Conservation (phyloP, 2,329 filamentous ascomycete genomes). For the Amesomyces nigricolor region DNA sequence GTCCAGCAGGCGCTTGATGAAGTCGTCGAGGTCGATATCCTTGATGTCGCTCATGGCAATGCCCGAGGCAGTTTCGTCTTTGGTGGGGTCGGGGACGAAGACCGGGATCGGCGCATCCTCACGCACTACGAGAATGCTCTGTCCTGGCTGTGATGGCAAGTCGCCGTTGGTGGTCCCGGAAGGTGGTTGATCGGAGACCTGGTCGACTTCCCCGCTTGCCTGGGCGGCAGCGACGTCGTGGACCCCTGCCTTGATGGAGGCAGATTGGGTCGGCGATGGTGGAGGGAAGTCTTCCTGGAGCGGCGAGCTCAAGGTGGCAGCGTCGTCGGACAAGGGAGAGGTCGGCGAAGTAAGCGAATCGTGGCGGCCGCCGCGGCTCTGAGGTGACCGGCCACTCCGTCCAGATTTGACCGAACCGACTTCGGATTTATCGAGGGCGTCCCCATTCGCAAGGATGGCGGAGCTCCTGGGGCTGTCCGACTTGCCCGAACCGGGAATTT, state of each 20-base stretch:
- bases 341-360: conserved; percentile 39
- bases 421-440: conserved; percentile 63
- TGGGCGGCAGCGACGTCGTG: conserved; percentile 77
- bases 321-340: conserved; percentile 38
- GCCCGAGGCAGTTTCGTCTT: conserved; percentile 44
- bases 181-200: conserved; percentile 86
- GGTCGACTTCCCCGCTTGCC: conserved; percentile 83
- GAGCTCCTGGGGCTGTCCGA: conserved; percentile 80
- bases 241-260: conserved; percentile 65
- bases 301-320: conserved; percentile 40
- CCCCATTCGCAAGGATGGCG: conserved; percentile 57
- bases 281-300: conserved; percentile 55
- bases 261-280: conserved; percentile 81
- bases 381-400: conserved; percentile 51
- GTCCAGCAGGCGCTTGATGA: conserved; percentile 90
- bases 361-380: conserved; percentile 41
- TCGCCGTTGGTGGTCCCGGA: conserved; percentile 56
- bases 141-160: conserved; percentile 62
- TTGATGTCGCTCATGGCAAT: conserved; percentile 90
- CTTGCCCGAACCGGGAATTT: conserved; percentile 71
- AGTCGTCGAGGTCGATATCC: conserved; percentile 90
- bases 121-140: conserved; percentile 84
- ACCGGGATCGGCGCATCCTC: conserved; percentile 66
- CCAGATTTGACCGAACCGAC: conserved; percentile 68
- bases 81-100: conserved; percentile 39